Conservation (phyloP, 2,329 filamentous ascomycete genomes). For the Phyllosticta paracitricarpa region DNA sequence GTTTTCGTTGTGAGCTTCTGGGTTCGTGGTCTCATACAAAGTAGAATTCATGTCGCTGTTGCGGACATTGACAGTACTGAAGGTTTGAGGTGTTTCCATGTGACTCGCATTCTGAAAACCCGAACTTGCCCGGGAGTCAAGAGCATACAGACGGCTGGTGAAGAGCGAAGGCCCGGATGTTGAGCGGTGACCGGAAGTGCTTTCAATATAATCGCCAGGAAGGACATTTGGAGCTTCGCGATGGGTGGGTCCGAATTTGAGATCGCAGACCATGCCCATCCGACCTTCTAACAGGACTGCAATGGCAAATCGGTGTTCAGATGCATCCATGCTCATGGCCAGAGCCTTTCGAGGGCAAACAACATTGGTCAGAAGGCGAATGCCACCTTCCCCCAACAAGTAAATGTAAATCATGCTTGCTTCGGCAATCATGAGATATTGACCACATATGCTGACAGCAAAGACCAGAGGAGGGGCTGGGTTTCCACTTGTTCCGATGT, state of each 20-base stretch:
- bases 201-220: not conserved
- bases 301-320: constrained; percentile 43
- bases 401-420: constrained; percentile 50
- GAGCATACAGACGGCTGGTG: constrained; percentile 9
- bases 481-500: not conserved
- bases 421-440: constrained; percentile 47
- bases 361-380: constrained; percentile 43
- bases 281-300: constrained; percentile 51
- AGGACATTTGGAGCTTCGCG: not conserved
- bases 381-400: constrained; percentile 27
- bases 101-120: not conserved
- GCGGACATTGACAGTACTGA: constrained; percentile 21
- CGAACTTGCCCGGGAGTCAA: not conserved
- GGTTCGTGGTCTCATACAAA: constrained; percentile 18
- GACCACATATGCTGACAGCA: constrained; percentile 48
- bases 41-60: constrained; percentile 17
- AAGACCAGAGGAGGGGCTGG: constrained; percentile 31
- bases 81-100: not conserved
- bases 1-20: constrained; percentile 16
- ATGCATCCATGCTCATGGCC: constrained; percentile 54
- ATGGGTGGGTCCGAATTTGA: constrained; percentile 19
- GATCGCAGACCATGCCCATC: constrained; percentile 51
- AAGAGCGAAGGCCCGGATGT: constrained; percentile 12
- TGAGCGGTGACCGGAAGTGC: constrained; percentile 3
- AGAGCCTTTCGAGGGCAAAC: constrained; percentile 48